Evolutionary conservation across 192 early-diverging fungal genomes (phyloP).

Genomic region (Spinellus fusiger): DNA sequence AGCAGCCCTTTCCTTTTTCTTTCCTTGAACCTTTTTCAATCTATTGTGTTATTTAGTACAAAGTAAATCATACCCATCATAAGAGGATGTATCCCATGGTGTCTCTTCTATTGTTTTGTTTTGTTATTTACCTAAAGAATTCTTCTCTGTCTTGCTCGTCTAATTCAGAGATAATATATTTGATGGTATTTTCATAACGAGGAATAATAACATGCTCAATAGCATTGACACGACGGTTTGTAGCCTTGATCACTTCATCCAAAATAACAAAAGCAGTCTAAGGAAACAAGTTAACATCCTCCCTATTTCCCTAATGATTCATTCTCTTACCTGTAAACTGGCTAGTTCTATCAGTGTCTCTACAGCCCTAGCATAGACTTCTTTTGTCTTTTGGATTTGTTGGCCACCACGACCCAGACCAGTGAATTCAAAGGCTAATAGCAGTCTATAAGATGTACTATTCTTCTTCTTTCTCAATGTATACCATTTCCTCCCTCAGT

Average conservation of each 20-base stretch:
- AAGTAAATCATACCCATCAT: background rate
- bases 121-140: conserved; percentile 70
- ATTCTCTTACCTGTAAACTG: conserved; percentile 76
- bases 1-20: conserved; percentile 84
- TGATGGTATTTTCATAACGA: conserved; percentile 96
- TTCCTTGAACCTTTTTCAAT: conserved; percentile 97
- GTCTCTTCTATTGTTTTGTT: no score
- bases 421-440: conserved; percentile 90
- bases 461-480: background rate
- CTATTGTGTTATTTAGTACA: conserved; percentile 38
- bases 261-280: conserved; percentile 97
- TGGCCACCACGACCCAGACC: conserved; percentile 97
- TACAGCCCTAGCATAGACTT: conserved; percentile 91
- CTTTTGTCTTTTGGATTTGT: conserved; percentile 91
- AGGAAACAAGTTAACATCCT: background rate
- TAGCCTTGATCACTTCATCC: conserved; percentile 99
- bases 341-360: conserved; percentile 96
- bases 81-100: no score
- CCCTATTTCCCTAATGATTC: background rate
- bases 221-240: conserved; percentile 98
- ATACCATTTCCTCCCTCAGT: conserved; percentile 85
- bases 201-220: conserved; percentile 99
- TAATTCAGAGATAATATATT: conserved; percentile 91
- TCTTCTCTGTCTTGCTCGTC: conserved; percentile 99
- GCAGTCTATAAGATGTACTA: background rate